Percentiles rank a stretch among this genome's conserved stretches.
Evolutionary conservation across 2,329 filamentous ascomycete genomes (phyloP).

Genomic region (Penicillium sp.): DNA sequence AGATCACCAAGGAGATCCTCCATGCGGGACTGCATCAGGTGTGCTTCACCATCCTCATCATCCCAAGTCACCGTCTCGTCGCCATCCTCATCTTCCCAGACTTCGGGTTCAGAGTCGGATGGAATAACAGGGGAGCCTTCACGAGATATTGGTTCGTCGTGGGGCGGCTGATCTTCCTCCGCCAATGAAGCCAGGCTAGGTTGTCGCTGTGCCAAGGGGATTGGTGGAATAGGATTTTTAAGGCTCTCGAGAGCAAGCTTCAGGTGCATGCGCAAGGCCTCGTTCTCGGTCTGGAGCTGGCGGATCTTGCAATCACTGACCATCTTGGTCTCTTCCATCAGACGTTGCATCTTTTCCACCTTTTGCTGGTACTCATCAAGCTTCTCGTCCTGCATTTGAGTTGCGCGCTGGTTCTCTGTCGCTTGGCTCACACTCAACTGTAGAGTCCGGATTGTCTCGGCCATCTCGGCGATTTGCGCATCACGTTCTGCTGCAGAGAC

Average conservation of each 20-base stretch:
- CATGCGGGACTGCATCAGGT: constrained; percentile 79
- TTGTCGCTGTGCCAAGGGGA: constrained; percentile 33
- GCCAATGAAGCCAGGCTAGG: constrained; percentile 46
- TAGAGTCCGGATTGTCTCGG: constrained; percentile 83
- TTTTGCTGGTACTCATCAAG: constrained; percentile 93
- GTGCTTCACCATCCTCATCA: constrained; percentile 46
- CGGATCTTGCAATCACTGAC: constrained; percentile 93
- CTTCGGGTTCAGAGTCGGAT: constrained; percentile 31
- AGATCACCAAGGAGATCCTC: constrained; percentile 79
- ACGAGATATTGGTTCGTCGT: constrained; percentile 35
- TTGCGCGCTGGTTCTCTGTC: constrained; percentile 69
- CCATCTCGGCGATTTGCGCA: constrained; percentile 90
- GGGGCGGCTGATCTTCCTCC: constrained; percentile 57
- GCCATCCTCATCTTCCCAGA: constrained; percentile 52
- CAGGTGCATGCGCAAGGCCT: constrained; percentile 81
- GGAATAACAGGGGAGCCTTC: constrained; percentile 25
- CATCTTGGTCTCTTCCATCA: constrained; percentile 92
- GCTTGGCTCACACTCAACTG: constrained; percentile 70
- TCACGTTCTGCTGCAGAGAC: constrained; percentile 90
- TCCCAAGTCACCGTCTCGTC: constrained; percentile 54
- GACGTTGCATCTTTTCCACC: constrained; percentile 83
- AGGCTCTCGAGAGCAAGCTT: constrained; percentile 81
- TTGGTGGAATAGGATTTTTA: constrained; percentile 80
- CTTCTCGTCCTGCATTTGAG: constrained; percentile 73
- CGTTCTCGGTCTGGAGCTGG: constrained; percentile 84